These are phyloP conservation scores for Thymus mandschuricus DNA, from an alignment of 257 asterid genomes.

Conservation along the genomic window DNA sequence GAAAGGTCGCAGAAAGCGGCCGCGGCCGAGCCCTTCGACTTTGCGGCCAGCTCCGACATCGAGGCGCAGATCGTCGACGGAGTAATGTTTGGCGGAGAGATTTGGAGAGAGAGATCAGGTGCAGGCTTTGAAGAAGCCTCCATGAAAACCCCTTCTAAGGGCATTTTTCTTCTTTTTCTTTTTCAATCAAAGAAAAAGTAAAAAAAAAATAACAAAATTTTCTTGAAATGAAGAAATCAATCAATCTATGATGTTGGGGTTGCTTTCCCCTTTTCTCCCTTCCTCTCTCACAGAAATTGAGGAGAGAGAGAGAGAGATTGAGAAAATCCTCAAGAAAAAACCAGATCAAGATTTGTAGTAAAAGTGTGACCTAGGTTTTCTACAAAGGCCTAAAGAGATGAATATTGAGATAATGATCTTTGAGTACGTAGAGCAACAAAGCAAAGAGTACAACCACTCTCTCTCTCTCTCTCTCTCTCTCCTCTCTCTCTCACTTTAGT, in stretches of 20 bases:
- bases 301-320: not conserved
- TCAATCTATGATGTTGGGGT: not conserved
- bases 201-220: too few relatives aligned
- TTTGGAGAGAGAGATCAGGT: conserved; percentile 95
- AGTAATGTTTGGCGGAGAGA: conserved; percentile 68
- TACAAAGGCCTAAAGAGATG: conserved; percentile 18
- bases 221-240: not conserved
- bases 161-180: conserved; percentile 34
- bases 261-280: too few relatives aligned
- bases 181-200: not conserved
- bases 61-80: conserved; percentile 35
- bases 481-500: not conserved
- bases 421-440: conserved; percentile 4
- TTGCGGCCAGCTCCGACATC: conserved; percentile 23
- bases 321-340: not conserved
- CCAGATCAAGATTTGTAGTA: not conserved
- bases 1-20: conserved; percentile 58
- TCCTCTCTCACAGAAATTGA: not conserved
- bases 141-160: conserved; percentile 63
- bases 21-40: not conserved
- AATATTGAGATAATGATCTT: not conserved
- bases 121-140: conserved; percentile 48
- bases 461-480: not conserved
- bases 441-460: not conserved
- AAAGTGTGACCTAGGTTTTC: conserved; percentile 29